phyloP scores from a whole-genome alignment of 306 rosid species.

The Ziziphus jujuba region DNA sequence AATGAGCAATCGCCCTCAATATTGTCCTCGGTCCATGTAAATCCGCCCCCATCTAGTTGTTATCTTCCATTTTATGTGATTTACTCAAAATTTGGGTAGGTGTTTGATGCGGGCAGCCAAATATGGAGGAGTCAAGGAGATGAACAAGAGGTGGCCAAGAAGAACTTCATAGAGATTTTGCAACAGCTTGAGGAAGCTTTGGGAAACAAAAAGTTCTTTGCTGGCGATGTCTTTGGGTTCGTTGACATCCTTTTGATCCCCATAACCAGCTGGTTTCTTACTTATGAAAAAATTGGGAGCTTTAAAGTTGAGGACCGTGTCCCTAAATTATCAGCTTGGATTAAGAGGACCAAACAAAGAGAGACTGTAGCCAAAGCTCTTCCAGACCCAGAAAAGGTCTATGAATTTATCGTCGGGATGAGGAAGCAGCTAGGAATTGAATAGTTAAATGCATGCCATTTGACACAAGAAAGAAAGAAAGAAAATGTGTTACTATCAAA shows the following conservation, averaged over 20 bases:
- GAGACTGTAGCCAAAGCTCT: slow-evolving; percentile 43
- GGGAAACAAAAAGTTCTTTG: slow-evolving; percentile 57
- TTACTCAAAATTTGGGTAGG: too few species aligned
- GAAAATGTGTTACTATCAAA: too few species aligned
- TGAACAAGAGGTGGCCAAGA: slow-evolving; percentile 48
- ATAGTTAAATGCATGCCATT: neutral
- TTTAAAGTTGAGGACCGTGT: slow-evolving; percentile 51
- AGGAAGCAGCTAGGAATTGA: slow-evolving; percentile 48
- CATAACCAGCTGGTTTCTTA: slow-evolving; percentile 54
- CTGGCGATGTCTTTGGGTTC: slow-evolving; percentile 57
- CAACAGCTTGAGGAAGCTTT: slow-evolving; percentile 57
- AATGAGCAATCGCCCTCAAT: too few species aligned
- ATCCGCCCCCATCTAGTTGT: too few species aligned
- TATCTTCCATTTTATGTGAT: too few species aligned
- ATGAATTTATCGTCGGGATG: slow-evolving; percentile 38
- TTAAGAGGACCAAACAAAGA: slow-evolving; percentile 43
- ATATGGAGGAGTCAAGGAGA: slow-evolving; percentile 65
- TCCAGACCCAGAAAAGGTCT: slow-evolving; percentile 52
- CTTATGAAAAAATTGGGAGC: slow-evolving; percentile 59
- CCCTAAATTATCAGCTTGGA: slow-evolving; percentile 72
- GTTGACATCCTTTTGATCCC: slow-evolving; percentile 54
- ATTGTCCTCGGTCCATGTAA: too few species aligned
- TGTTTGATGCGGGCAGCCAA: slow-evolving; percentile 41
- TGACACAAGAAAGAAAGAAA: too few species aligned
- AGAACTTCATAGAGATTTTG: slow-evolving; percentile 53